phyloP scores from a whole-genome alignment of 1,139 yeast genomes.

The Arxiozyma telluris region DNA sequence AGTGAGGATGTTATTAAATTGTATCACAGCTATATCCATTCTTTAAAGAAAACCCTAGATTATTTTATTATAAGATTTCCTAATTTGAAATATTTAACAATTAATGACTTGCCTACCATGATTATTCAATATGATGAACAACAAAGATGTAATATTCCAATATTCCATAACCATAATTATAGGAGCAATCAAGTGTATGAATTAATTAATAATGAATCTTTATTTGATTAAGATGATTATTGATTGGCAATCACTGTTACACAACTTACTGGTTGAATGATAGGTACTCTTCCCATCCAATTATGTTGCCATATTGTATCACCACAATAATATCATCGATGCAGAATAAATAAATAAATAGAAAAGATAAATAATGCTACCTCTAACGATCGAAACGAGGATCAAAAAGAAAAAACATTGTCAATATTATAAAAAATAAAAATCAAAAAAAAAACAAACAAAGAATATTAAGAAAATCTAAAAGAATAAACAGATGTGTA shows the following conservation, averaged over 20 bases:
- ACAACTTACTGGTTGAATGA: neutral
- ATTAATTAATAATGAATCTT: conserved; percentile 22
- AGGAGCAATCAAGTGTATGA: conserved; percentile 26
- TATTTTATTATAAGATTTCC: conserved; percentile 20
- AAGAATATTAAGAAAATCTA: no score
- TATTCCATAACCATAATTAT: conserved; percentile 18
- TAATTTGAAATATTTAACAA: conserved; percentile 16
- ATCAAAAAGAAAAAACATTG: no score
- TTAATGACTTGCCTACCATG: conserved; percentile 27
- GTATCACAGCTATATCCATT: conserved; percentile 25
- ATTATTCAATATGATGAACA: conserved; percentile 19
- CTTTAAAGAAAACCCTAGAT: conserved; percentile 23
- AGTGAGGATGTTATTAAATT: conserved; percentile 17
- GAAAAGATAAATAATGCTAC: neutral
- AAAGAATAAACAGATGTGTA: no score
- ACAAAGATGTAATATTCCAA: conserved; percentile 24
- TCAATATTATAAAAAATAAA: no score
- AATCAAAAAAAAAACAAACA: neutral
- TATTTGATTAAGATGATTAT: conserved; percentile 15
- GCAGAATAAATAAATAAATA: no score
- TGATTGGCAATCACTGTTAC: neutral
- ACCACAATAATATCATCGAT: conserved; percentile 21
- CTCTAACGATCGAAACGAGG: neutral
- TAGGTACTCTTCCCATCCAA: no score
- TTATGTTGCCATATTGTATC: no score